Evolutionary conservation across 805 yeast genomes (phyloP).

Genomic region (Metschnikowia matae): DNA sequence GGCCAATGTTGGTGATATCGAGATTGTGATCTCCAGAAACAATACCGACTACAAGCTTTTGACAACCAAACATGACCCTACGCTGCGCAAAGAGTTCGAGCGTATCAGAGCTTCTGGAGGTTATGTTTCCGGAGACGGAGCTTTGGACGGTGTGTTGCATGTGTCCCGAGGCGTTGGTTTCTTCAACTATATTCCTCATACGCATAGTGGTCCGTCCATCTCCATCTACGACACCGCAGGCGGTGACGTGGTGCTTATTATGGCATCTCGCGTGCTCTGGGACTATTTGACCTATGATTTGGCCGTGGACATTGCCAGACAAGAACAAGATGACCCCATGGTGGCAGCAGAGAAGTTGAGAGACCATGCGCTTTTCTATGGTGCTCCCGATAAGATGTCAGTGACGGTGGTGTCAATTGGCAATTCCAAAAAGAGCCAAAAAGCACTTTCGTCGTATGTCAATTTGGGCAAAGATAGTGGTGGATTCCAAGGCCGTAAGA

Average conservation of each 20-base stretch:
- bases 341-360: constrained; percentile 88
- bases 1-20: constrained; percentile 89
- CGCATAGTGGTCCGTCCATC: constrained; percentile 84
- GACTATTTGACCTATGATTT: constrained; percentile 74
- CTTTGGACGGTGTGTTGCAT: constrained; percentile 74
- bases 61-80: constrained; percentile 81
- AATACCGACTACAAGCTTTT: constrained; percentile 77
- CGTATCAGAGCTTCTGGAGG: constrained; percentile 91
- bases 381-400: constrained; percentile 72
- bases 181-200: constrained; percentile 78
- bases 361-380: constrained; percentile 92
- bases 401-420: constrained; percentile 75
- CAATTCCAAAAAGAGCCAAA: constrained; percentile 39
- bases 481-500: constrained; percentile 32
- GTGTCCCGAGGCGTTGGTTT: constrained; percentile 93
- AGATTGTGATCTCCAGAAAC: constrained; percentile 70
- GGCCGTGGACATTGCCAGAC: constrained; percentile 87
- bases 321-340: constrained; percentile 78
- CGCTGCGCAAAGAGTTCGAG: constrained; percentile 71
- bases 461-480: constrained; percentile 37
- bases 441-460: constrained; percentile 30
- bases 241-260: constrained; percentile 76
- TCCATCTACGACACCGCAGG: constrained; percentile 55
- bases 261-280: constrained; percentile 86
- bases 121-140: constrained; percentile 77